Base-by-base conservation (phyloP, 2,329 filamentous ascomycete species). In the Stagonosporopsis vannaccii region DNA sequence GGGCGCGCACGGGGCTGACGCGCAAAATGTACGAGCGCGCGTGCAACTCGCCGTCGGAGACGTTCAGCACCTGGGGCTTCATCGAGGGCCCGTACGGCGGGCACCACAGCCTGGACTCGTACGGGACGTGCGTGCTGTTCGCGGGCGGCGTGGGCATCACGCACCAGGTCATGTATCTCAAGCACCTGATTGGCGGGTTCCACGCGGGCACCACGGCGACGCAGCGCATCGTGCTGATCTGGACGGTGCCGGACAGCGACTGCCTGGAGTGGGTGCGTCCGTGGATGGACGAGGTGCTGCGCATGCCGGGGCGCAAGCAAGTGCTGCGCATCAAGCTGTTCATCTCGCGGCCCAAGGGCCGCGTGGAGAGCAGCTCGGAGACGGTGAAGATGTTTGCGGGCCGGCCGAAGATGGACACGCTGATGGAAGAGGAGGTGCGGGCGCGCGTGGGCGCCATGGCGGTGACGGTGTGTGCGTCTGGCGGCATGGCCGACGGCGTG, bases 121-220 rank as follows among this genome's bases (percentile, higher is more conserved):
- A 92, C 74, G 90, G 90, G 61, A 92, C 89, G 0, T 87, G 90
- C 26, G 85, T 93, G 74, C 83, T 94, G 35, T 91, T 94, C 70
- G 90, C 90, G 0, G 90, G 90, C 54, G 90, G 90, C 66, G 88
- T 93, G 12, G 90, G 90, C 60, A 90, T 94, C 66, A 92, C 90
- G 1, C 90, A 94, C 66, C 89, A 90, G 61, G 86, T 92, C 23
- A 88, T 89, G 48, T 89, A 91, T 72, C 84, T 93, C 35, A 86
- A 88, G 54, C 85, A 91, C 61, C 83, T 94, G 1, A 85, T 93
- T 25, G 79, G 82, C 6, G 89, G 89, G 35, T 90, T 85, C 72
- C 82, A 83, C 58, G 85, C 88, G 60, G 87, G 87, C 54, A 91
- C 87, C 0, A 87, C 89, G 6, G 88, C 89, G 1, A 86, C 88